Percentiles rank a stretch among this genome's conserved stretches.
phyloP scores from a whole-genome alignment of 2,329 filamentous ascomycete genomes.

The Intubia oerlemansii region DNA sequence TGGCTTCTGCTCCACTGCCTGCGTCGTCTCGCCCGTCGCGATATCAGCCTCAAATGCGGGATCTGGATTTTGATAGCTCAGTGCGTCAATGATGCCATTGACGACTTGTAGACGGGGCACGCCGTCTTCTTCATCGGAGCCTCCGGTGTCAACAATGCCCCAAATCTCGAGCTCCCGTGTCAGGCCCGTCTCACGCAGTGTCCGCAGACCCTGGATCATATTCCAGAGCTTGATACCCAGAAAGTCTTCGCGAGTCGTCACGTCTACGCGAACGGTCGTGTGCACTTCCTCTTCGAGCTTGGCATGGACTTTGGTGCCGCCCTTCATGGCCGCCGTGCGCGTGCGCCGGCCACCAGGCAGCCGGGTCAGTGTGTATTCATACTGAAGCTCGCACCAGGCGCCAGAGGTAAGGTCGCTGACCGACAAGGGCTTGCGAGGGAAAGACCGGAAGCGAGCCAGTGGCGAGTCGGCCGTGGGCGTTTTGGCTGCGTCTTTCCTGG shows the following conservation, averaged over 20 bases:
- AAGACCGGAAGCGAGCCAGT: constrained; percentile 56
- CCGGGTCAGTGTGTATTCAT: constrained; percentile 65
- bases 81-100: constrained; percentile 74
- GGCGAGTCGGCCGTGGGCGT: constrained; percentile 24
- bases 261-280: constrained; percentile 48
- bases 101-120: constrained; percentile 47
- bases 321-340: constrained; percentile 63
- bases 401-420: constrained; percentile 79
- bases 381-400: constrained; percentile 91
- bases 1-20: no score
- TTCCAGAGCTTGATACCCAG: constrained; percentile 82
- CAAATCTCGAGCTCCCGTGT: constrained; percentile 68
- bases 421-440: constrained; percentile 57
- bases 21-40: no score
- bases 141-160: constrained; percentile 45
- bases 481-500: neutral
- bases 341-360: constrained; percentile 51
- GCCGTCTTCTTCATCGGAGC: no score
- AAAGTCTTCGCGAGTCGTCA: constrained; percentile 55
- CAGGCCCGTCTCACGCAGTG: constrained; percentile 45
- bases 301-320: constrained; percentile 61
- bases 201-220: constrained; percentile 64
- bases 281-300: constrained; percentile 73
- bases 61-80: constrained; percentile 61
- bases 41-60: no score